Conservation (phyloP, 768 basidiomycete genomes). For the Antrodiella citrinella region DNA sequence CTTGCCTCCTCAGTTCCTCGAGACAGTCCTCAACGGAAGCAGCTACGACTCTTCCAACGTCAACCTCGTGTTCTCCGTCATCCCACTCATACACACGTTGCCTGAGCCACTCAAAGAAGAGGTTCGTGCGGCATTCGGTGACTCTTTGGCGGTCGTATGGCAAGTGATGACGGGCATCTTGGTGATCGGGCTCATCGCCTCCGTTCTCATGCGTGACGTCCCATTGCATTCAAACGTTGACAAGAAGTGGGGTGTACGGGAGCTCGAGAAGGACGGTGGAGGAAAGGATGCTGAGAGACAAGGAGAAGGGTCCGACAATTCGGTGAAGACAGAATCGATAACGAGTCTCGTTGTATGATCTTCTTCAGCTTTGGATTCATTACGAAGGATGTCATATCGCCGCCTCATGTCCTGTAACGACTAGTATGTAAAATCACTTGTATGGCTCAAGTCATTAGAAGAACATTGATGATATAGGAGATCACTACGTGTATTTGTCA, state of each 20-base stretch:
- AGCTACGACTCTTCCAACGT: conserved; percentile 6
- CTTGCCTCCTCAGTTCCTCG: conserved; percentile 19
- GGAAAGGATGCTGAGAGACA: no score
- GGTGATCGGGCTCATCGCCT: conserved; percentile 1
- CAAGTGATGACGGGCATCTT: conserved; percentile 4
- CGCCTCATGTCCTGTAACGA: no score
- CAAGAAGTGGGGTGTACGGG: conserved; percentile 6
- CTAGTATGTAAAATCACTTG: no score
- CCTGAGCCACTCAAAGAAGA: neutral
- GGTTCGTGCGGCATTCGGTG: conserved; percentile 2
- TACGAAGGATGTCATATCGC: no score
- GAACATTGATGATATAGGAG: no score
- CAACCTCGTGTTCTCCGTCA: conserved; percentile 14
- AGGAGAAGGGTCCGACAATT: no score
- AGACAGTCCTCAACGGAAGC: conserved; percentile 4
- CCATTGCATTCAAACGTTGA: conserved; percentile 6
- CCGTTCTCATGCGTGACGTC: conserved; percentile 2
- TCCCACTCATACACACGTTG: conserved; percentile 12
- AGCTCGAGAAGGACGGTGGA: no score
- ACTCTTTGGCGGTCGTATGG: conserved; percentile 2
- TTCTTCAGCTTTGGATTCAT: no score
- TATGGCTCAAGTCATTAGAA: no score
- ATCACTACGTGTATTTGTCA: no score
- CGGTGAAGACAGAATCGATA: no score
- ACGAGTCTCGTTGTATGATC: no score